Evolutionary conservation across 257 asterid species (phyloP), one percentile per base, ranked within the genome.

Genomic region (Verbascum thapsus): DNA sequence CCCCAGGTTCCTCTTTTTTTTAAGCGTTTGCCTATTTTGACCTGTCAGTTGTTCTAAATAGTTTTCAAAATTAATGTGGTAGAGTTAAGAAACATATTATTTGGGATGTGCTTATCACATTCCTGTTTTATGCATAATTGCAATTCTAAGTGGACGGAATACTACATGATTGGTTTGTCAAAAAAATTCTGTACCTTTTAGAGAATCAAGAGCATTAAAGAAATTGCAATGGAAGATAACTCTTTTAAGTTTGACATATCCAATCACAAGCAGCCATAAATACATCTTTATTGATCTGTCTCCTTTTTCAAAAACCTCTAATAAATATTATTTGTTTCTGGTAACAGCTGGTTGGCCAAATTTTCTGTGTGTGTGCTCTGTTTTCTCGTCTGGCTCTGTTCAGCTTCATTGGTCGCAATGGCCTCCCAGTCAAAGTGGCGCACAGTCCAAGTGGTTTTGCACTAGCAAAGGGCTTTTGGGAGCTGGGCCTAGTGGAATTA

Each of bases 401-500:
- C 99, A 94, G 82, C 91, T 94, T 39, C 99, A 87, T 63, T 94
- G 96, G 99, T 82, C 96, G 56, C 96, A 87, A 50, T 90, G 97
- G 99, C 99, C 97, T 20, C 94, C 94, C 64, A 82, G 64, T 72
- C 90, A 80, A 78, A 83, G 68, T 68, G 83, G 85, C 74, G 67
- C 80, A 19, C 71, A 85, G 20, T 73, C 96, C 67, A 87, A 85
- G 80, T 94, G 99, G 99, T 94, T 94, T 82, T 85, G 85, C 82
- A 87, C 99, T 16, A 94, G 95, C 76, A 94, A 94, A 90, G 97
- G 96, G 74, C 84, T 94, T 65, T 70, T 94, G 85, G 99, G 99
- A 65, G 99, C 97, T 63, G 99, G 99, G 44, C 99, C 99, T 47
- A 90, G 99, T 60, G 99, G 99, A 43, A 94, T 94, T 76, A 94